These are phyloP conservation scores for Erythrophleum fordii DNA, from an alignment of 306 rosid genomes.

Conservation along the genomic window DNA sequence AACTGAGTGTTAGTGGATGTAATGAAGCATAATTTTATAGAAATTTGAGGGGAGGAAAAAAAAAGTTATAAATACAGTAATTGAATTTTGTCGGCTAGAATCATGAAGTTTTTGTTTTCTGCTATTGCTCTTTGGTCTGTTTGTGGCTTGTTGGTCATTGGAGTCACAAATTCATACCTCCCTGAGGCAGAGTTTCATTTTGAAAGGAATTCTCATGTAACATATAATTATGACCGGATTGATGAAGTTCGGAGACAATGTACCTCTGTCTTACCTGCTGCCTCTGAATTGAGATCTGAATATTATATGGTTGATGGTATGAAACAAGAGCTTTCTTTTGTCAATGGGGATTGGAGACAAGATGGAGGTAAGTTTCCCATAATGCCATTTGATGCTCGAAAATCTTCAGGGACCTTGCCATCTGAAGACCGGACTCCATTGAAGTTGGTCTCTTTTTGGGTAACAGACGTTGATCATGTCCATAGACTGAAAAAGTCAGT, in stretches of 20 bases:
- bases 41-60: not conserved
- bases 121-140: conserved; percentile 50
- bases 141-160: conserved; percentile 53
- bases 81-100: conserved; percentile 33
- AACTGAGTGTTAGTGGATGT: not conserved
- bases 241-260: conserved; percentile 77
- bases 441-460: conserved; percentile 76
- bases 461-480: conserved; percentile 65
- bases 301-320: conserved; percentile 46
- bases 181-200: conserved; percentile 46
- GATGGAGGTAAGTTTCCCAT: conserved; percentile 66
- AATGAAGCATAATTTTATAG: conserved; percentile 20
- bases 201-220: conserved; percentile 37
- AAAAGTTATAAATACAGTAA: conserved; percentile 3
- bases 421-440: conserved; percentile 39
- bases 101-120: conserved; percentile 59
- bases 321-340: conserved; percentile 64
- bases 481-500: conserved; percentile 63
- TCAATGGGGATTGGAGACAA: conserved; percentile 87
- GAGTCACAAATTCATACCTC: conserved; percentile 43
- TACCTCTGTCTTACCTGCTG: conserved; percentile 63
- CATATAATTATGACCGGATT: conserved; percentile 65
- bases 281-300: conserved; percentile 68
- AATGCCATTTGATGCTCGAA: conserved; percentile 65
- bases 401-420: conserved; percentile 1